Base-by-base conservation (phyloP, 2,329 filamentous ascomycete species). In the Juglanconis sp. region DNA sequence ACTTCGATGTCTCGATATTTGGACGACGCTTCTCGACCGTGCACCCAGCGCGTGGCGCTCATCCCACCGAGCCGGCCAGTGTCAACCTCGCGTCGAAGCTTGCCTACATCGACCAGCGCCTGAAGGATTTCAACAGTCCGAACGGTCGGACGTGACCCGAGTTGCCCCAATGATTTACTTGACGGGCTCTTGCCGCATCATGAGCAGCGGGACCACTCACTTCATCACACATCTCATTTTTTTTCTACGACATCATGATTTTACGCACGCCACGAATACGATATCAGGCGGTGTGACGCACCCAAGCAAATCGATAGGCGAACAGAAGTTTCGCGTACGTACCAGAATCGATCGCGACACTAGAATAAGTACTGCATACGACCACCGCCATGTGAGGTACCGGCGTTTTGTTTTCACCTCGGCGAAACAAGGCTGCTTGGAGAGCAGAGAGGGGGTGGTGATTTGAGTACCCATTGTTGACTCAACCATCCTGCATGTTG, bases 101-200 rank as follows among this genome's bases (percentile, higher is more conserved):
- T 58, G 81, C 83, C 4, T 85, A 86, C 63, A 79, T 86, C 51
- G 83, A 86, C 66, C 79, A 84, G 65, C 80, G 82, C 42, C 77
- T 86, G 48, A 81, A 79, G 65, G 81, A 84, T 62, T 74, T 86
- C 60, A 78, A 81, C 62, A 78, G 74, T 51, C 77, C 78, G 42
- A 74, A 75, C 56, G 67, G 73, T 47, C 73, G 70, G 8, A 74
- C 75, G 60, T 77, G 77, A 54, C 81, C 82, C 7, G 77, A 82
- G 64, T 83, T 81, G 30, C 81, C 81, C 3, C 67, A 77, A 47
- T 82, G 73, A 77, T 61, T 31, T 52, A n/a, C 44, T 47, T 44
- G 48, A 15, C 3, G 30, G 35, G 35, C 13, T 15, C 35, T 34
- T 11, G 30, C 17, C 44, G 24, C 44, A 32, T 34, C 24, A 32